Evolutionary conservation across 2,329 filamentous ascomycete genomes (phyloP).

Genomic region (Monilinia laxa): DNA sequence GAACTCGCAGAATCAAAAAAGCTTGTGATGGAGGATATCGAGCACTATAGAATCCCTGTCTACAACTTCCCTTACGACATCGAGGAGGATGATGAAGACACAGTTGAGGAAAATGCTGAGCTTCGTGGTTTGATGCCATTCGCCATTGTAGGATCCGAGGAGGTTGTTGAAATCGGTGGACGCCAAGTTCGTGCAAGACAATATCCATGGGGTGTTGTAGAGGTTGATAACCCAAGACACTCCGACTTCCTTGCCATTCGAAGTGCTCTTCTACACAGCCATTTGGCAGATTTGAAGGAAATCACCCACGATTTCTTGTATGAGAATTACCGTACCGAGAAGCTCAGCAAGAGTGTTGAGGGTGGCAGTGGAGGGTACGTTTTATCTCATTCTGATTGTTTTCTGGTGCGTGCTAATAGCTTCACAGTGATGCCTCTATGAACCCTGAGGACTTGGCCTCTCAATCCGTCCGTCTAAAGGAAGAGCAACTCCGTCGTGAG

Average conservation of each 20-base stretch:
- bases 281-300: constrained; percentile 97
- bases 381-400: constrained; percentile 19
- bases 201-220: constrained; percentile 98
- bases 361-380: constrained; percentile 85
- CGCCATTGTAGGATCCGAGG: constrained; percentile 96
- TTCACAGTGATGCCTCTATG: constrained; percentile 75
- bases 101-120: constrained; percentile 98
- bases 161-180: constrained; percentile 89
- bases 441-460: constrained; percentile 96
- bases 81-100: constrained; percentile 98
- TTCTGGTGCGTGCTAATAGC: constrained; percentile 40
- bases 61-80: constrained; percentile 99
- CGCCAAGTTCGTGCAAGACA: constrained; percentile 91
- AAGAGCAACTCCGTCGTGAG: constrained; percentile 97
- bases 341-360: constrained; percentile 98
- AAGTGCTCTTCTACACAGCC: constrained; percentile 94
- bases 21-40: constrained; percentile 99
- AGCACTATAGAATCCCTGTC: constrained; percentile 98
- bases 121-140: constrained; percentile 97
- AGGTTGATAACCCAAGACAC: constrained; percentile 98
- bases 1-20: constrained; percentile 99
- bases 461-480: constrained; percentile 97
- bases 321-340: constrained; percentile 99
- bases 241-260: constrained; percentile 97
- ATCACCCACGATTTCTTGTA: constrained; percentile 99